These are phyloP conservation scores for Zostera marina DNA, from an alignment of 116 monocot species.

Conservation along the genomic window DNA sequence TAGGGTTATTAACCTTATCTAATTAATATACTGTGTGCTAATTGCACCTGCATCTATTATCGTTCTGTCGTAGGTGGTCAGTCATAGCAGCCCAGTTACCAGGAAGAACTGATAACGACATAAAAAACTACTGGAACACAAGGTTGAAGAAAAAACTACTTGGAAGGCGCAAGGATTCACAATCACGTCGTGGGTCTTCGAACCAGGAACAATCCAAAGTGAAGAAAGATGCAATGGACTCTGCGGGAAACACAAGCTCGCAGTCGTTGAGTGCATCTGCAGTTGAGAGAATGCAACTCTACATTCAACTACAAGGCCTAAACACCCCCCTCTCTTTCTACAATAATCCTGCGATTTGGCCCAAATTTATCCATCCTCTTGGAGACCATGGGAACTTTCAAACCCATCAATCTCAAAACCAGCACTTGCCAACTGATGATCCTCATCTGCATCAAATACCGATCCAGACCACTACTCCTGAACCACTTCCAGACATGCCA, in stretches of 20 bases:
- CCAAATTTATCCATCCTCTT: constrained; percentile 7
- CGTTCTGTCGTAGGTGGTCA: constrained; percentile 45
- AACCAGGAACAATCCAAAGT: neutral
- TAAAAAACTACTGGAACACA: constrained; percentile 91
- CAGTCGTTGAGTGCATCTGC: constrained; percentile 39
- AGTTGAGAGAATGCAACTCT: constrained; percentile 67
- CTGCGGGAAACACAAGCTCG: neutral
- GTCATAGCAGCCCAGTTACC: constrained; percentile 76
- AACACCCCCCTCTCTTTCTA: constrained; percentile 29
- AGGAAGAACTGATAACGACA: constrained; percentile 78
- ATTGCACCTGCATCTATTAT: neutral
- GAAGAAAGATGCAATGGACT: neutral
- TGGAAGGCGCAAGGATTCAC: constrained; percentile 20
- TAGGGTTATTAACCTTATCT: constrained; percentile 3
- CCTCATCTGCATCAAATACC: neutral
- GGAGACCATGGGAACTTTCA: constrained; percentile 5
- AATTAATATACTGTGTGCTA: neutral
- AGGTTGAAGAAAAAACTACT: constrained; percentile 65
- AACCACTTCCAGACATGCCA: neutral
- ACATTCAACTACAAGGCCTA: constrained; percentile 47
- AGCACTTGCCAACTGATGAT: neutral
- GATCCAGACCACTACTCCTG: neutral
- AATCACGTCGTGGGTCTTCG: neutral
- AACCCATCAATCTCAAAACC: constrained; percentile 6
- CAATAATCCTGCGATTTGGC: constrained; percentile 25